Evolutionary conservation across 148 eudicot species (phyloP).

Genomic region (Silene latifolia): DNA sequence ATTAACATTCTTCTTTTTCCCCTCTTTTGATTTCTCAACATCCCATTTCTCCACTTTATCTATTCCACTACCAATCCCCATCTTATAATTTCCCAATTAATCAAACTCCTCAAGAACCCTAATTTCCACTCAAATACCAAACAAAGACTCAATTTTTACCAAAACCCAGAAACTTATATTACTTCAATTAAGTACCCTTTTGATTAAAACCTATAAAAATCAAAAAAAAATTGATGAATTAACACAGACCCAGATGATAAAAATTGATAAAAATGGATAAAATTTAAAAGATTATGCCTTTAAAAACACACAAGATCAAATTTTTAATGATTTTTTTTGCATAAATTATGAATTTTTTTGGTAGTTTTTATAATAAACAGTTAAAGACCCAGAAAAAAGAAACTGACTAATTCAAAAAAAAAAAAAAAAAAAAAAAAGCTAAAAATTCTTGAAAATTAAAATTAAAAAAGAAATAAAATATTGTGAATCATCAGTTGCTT

Average conservation of each 20-base stretch:
- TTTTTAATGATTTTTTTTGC: too few relatives aligned
- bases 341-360: too few relatives aligned
- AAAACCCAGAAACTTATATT: not conserved
- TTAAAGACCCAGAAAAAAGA: too few relatives aligned
- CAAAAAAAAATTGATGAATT: not conserved
- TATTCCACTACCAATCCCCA: slow-evolving; percentile 59
- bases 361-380: too few relatives aligned
- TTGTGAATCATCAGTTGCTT: not conserved
- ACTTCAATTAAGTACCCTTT: too few relatives aligned
- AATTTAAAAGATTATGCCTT: not conserved
- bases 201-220: not conserved
- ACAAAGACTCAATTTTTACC: not conserved
- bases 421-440: too few relatives aligned
- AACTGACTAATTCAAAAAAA: too few relatives aligned
- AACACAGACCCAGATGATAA: not conserved
- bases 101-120: too few relatives aligned
- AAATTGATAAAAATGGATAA: not conserved
- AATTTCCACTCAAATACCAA: not conserved
- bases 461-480: too few relatives aligned
- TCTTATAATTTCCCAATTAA: slow-evolving; percentile 40
- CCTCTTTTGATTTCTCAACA: slow-evolving; percentile 55
- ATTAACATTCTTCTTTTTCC: slow-evolving; percentile 35
- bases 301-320: too few relatives aligned
- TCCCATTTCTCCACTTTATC: slow-evolving; percentile 59
- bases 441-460: too few relatives aligned